Base-by-base conservation (phyloP, 2,329 filamentous ascomycete genomes). In the Diaporthe vexans region DNA sequence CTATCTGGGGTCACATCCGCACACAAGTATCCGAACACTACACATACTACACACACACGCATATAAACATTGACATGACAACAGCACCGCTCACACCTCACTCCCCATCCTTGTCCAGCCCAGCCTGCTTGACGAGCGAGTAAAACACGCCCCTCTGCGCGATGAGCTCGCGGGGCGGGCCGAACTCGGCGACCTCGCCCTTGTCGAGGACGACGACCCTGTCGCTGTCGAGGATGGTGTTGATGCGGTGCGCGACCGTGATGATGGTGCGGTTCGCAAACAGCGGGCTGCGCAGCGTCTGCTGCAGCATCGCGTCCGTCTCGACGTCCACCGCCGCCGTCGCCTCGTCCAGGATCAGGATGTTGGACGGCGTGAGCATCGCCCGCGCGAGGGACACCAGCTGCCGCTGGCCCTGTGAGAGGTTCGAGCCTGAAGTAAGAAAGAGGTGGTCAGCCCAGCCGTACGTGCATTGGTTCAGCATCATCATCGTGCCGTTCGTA, bases 231-330 rank as follows among this genome's bases (percentile, higher is more conserved):
- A 99, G 89, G 79, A 99, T 98, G 15, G 97, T 99, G 86, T 98
- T 98, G 86, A 99, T 97, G 72, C 97, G 93, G 86, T 99, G 97
- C 35, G 97, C 97, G 80, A 99, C 98, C 0, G 97, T 99, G 83
- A 99, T 97, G 83, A 99, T 98, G 51, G 97, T 99, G 71, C 95
- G 92, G 84, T 98, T 95, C 76, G 92, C 89, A 85, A 99, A 99
- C 21, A 92, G 82, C 29, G 90, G 88, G 48, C 89, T 89, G 46
- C 91, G 88, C 72, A 93, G 85, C 35, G 91, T 93, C 63, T 84
- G 84, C 84, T 93, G 91, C 72, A 93, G 85, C 85, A 92, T 86
- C 72, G 90, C 90, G 80, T 93, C 91, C 33, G 91, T 93, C 84
- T 93, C 88, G 56, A 93, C 87, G 80, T 93, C 91, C 15, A 93